Evolutionary conservation across 1,284 basidiomycete genomes (phyloP).

Genomic region (Leucoagaricus sp.): DNA sequence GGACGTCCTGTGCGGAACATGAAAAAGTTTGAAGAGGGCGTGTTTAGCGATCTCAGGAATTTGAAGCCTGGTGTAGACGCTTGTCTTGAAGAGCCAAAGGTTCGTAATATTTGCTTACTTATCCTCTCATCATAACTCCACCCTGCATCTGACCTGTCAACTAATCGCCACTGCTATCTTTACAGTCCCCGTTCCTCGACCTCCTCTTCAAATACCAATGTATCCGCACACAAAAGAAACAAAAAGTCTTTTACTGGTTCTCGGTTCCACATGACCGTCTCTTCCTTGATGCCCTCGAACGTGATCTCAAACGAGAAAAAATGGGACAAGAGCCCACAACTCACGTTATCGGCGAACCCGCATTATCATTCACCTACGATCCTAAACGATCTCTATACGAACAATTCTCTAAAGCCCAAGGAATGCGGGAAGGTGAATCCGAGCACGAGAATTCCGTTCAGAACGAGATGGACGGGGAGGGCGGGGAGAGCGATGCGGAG

Average conservation of each 20-base stretch:
- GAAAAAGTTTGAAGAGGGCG: conserved; percentile 93
- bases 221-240: conserved; percentile 95
- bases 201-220: conserved; percentile 93
- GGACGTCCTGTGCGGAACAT: conserved; percentile 79
- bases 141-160: neutral
- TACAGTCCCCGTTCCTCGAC: conserved; percentile 87
- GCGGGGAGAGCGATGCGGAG: conserved; percentile 21
- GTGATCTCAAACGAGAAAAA: conserved; percentile 91
- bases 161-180: neutral
- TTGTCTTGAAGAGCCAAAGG: conserved; percentile 91
- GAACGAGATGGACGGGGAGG: conserved; percentile 21
- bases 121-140: conserved; percentile 2
- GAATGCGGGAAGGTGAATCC: conserved; percentile 54
- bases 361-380: conserved; percentile 81
- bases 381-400: conserved; percentile 83
- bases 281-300: conserved; percentile 91
- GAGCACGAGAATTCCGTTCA: conserved; percentile 56
- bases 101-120: conserved; percentile 32
- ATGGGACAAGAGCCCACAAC: conserved; percentile 86
- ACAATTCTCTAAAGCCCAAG: conserved; percentile 71
- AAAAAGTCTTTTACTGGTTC: conserved; percentile 91
- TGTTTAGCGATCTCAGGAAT: conserved; percentile 89
- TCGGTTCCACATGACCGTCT: conserved; percentile 90
- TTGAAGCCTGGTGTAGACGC: conserved; percentile 91
- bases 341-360: conserved; percentile 70